phyloP scores from a whole-genome alignment of 495 filamentous ascomycete genomes.

The Hypoxylon subgilvum region DNA sequence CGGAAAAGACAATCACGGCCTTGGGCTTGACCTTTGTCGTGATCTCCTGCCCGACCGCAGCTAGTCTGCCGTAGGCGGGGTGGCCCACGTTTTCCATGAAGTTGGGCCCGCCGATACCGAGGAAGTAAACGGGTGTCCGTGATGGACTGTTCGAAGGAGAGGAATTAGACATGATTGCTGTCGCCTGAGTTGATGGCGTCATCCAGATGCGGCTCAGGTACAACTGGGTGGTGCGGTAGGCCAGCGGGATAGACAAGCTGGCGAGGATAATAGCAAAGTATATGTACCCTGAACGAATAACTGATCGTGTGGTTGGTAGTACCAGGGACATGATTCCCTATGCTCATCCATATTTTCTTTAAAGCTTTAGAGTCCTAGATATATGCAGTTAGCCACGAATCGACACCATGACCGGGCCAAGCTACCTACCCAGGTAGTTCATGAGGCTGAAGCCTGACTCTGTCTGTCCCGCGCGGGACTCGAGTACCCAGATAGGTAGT shows the following conservation, averaged over 20 bases:
- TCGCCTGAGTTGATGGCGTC: no score
- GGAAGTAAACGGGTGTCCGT: conserved; percentile 10
- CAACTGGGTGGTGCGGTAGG: conserved; percentile 27
- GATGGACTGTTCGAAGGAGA: background rate
- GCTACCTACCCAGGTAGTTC: no score
- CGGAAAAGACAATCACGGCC: conserved; percentile 76
- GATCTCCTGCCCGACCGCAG: conserved; percentile 67
- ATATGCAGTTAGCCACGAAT: no score
- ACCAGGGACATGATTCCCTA: conserved; percentile 7
- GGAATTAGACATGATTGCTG: conserved; percentile 11
- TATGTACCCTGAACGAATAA: conserved; percentile 28
- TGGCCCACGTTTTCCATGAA: conserved; percentile 69
- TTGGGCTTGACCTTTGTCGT: conserved; percentile 70
- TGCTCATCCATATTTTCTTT: no score
- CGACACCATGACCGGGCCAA: no score
- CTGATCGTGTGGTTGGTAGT: conserved; percentile 12
- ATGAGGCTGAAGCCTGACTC: no score
- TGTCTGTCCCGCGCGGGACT: no score
- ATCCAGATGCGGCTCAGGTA: background rate
- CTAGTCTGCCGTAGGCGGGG: conserved; percentile 65
- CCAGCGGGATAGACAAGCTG: conserved; percentile 33
- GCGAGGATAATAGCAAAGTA: conserved; percentile 37
- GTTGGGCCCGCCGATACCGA: conserved; percentile 57
- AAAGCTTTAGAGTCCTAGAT: no score
- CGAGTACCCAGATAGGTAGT: no score